A percentile compares a stretch with the other conserved stretches of the same genome.
Evolutionary conservation across 306 rosid genomes (phyloP).

Genomic region (Fragaria ananassa): DNA sequence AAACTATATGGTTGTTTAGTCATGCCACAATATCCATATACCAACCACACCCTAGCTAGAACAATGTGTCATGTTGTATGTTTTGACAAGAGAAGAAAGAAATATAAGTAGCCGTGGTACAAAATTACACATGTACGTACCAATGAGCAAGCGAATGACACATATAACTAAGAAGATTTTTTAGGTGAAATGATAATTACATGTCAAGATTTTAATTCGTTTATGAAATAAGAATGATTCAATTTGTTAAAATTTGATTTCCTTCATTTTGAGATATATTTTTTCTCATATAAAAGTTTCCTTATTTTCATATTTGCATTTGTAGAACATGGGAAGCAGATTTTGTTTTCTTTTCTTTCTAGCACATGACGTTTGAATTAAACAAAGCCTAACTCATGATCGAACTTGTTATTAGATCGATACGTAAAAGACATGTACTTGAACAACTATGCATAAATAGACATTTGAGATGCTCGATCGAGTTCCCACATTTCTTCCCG

Average conservation of each 20-base stretch:
- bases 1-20: not conserved
- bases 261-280: not conserved
- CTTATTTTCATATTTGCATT: not conserved
- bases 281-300: not conserved
- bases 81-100: not conserved
- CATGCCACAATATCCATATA: not conserved
- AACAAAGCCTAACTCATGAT: not conserved
- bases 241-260: not conserved
- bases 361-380: not conserved
- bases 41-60: not conserved
- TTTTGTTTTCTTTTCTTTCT: not conserved
- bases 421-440: too few relatives aligned
- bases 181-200: too few relatives aligned
- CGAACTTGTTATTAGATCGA: not conserved
- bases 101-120: not conserved
- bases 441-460: not conserved
- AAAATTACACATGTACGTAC: not conserved
- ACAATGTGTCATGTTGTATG: not conserved
- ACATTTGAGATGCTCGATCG: not conserved
- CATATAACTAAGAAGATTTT: not conserved
- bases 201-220: not conserved
- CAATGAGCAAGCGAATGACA: not conserved
- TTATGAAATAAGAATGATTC: not conserved
- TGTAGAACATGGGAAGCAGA: not conserved
- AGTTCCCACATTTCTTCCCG: too few relatives aligned